Conservation (phyloP, 2,329 filamentous ascomycete genomes). For the Aspergillus glaucus region DNA sequence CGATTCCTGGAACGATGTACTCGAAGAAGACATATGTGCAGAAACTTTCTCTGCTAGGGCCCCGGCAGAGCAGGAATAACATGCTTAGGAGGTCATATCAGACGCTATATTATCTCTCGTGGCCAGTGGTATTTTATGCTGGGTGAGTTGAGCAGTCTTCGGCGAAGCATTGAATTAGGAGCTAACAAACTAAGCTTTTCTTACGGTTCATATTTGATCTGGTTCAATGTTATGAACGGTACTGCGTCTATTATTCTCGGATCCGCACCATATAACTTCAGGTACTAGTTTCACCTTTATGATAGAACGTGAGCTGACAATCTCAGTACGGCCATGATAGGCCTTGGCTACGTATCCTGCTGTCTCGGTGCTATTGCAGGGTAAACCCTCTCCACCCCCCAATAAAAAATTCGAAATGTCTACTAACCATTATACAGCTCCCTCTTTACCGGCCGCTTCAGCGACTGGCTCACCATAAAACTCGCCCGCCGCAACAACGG, state of each 20-base stretch:
- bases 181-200: conserved; percentile 24
- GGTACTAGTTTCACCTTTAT: conserved; percentile 10
- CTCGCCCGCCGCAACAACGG: conserved; percentile 36
- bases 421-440: conserved; percentile 17
- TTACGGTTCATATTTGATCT: conserved; percentile 34
- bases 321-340: conserved; percentile 31
- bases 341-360: conserved; percentile 33
- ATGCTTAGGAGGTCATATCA: conserved; percentile 29
- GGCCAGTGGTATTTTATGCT: conserved; percentile 36
- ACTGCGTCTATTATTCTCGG: conserved; percentile 34
- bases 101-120: conserved; percentile 29
- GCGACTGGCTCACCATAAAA: conserved; percentile 34
- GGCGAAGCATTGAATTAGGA: background rate
- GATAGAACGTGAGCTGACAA: conserved; percentile 10
- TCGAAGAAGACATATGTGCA: conserved; percentile 28
- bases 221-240: conserved; percentile 37
- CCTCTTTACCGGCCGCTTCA: conserved; percentile 34
- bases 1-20: conserved; percentile 15
- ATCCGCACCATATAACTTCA: conserved; percentile 31
- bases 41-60: conserved; percentile 26
- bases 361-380: conserved; percentile 27
- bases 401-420: background rate
- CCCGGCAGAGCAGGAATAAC: conserved; percentile 23
- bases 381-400: conserved; percentile 9
- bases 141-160: conserved; percentile 15